Evolutionary conservation across 2,329 filamentous ascomycete species (phyloP).

Genomic region (Tolypocladium inflatum): DNA sequence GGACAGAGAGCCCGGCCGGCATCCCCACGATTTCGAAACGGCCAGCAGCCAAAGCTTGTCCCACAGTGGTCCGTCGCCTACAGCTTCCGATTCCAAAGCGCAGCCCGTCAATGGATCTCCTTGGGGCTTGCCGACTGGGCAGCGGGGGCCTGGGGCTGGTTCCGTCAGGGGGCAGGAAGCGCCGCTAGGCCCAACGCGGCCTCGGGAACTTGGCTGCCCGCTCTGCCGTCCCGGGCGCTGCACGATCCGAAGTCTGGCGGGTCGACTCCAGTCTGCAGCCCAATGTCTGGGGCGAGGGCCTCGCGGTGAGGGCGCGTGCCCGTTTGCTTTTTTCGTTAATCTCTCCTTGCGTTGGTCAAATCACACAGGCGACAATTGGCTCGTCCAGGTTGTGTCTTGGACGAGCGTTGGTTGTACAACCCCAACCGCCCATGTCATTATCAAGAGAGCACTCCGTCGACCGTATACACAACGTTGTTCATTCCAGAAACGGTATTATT

Average conservation of each 20-base stretch:
- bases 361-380: neutral
- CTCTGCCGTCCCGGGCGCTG: neutral
- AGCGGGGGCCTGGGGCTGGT: neutral
- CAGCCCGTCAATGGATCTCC: neutral
- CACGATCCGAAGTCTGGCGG: neutral
- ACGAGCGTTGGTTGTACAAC: neutral
- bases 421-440: neutral
- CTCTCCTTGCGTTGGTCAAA: neutral
- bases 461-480: too few species aligned
- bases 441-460: neutral
- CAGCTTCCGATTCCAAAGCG: neutral
- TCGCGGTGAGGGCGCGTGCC: neutral
- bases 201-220: neutral
- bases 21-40: neutral
- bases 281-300: neutral
- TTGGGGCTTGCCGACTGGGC: neutral
- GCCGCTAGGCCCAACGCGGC: neutral
- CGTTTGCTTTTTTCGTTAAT: neutral
- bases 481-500: too few species aligned
- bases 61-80: neutral
- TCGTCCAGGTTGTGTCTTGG: neutral
- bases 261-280: neutral
- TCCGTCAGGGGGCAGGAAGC: neutral
- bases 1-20: neutral
- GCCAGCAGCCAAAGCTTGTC: neutral